Conservation (phyloP, 225 moss, liverwort and hornwort species). For the Lunularia cruciata region DNA sequence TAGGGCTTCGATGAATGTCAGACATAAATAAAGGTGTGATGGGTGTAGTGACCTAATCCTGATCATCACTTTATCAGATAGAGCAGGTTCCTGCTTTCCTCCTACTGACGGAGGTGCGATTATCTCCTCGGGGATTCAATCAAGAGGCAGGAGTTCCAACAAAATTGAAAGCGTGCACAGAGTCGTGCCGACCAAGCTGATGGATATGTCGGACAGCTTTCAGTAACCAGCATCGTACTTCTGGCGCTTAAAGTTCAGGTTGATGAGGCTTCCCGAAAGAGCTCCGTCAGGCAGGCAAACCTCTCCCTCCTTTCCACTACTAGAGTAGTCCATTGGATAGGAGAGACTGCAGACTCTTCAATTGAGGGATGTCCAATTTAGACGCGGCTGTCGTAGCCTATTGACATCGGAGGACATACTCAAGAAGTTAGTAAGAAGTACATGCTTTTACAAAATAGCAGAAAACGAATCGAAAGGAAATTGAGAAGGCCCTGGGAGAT, state of each 20-base stretch:
- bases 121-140: not conserved
- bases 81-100: not conserved
- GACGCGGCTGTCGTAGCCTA: too few relatives aligned
- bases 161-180: not conserved
- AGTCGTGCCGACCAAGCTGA: constrained; percentile 9
- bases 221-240: constrained; percentile 1
- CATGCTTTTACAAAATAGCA: not conserved
- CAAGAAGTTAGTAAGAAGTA: constrained; percentile 3
- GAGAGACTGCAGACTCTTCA: constrained; percentile 1
- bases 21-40: constrained; percentile 13
- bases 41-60: not conserved
- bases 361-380: constrained; percentile 2
- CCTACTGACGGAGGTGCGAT: not conserved
- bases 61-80: not conserved
- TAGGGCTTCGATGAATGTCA: constrained; percentile 3
- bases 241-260: not conserved
- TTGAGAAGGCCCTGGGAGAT: not conserved
- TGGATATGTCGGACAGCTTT: constrained; percentile 4
- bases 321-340: not conserved
- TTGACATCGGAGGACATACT: not conserved
- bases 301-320: not conserved
- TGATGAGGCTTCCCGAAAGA: constrained; percentile 2
- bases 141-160: not conserved
- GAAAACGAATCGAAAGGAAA: not conserved
- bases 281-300: constrained; percentile 8